A percentile compares a stretch with the other conserved stretches of the same genome.
Conservation (phyloP, 768 basidiomycete genomes). For the Trametes maxima region DNA sequence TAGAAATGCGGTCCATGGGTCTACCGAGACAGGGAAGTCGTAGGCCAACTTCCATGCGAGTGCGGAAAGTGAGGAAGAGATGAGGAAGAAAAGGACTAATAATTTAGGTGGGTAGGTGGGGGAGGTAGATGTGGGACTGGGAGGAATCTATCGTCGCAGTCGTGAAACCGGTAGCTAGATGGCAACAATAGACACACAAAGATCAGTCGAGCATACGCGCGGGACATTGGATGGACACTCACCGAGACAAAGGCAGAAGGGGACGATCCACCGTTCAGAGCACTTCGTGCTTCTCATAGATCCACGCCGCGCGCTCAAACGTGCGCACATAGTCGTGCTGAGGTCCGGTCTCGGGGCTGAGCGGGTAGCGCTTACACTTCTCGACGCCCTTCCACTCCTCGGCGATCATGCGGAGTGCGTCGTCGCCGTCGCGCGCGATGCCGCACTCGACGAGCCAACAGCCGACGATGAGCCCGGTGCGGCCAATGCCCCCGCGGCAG, state of each 20-base stretch:
- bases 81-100: background rate
- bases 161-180: background rate
- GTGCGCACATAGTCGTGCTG: constrained; percentile 76
- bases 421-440: constrained; percentile 59
- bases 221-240: background rate
- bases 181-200: background rate
- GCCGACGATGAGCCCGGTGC: constrained; percentile 64
- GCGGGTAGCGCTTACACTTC: constrained; percentile 74
- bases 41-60: background rate
- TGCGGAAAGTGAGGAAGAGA: background rate
- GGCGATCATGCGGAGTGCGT: constrained; percentile 66
- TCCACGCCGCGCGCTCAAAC: constrained; percentile 40
- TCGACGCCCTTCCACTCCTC: constrained; percentile 74
- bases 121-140: background rate
- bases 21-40: background rate
- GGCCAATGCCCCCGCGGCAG: constrained; percentile 77
- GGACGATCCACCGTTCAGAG: constrained; percentile 21
- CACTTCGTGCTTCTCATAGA: constrained; percentile 25
- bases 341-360: constrained; percentile 78
- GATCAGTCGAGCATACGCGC: too few relatives aligned
- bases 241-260: background rate
- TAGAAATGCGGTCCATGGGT: background rate
- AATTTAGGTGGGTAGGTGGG: background rate
- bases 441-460: constrained; percentile 79
- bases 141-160: background rate